Evolutionary conservation across 2,329 filamentous ascomycete genomes (phyloP).

Genomic region (Alternaria ethzedia): DNA sequence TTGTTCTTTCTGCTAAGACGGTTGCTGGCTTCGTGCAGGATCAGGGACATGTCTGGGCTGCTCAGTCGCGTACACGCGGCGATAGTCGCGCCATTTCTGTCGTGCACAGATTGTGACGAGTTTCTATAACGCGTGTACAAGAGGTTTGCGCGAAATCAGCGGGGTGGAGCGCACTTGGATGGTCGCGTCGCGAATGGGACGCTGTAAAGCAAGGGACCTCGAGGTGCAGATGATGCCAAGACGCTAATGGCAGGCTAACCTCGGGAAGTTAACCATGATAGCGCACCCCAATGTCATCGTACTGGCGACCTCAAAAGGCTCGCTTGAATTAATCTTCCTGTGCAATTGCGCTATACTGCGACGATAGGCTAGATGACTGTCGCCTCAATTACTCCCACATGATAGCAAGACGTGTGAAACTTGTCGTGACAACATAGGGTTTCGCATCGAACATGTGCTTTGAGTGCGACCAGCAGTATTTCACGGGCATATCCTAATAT

Average conservation of each 20-base stretch:
- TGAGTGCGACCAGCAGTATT: neutral
- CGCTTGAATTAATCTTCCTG: no score
- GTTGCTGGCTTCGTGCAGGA: constrained; percentile 2
- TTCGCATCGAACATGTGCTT: neutral
- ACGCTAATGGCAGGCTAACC: neutral
- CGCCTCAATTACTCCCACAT: neutral
- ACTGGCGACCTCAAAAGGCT: no score
- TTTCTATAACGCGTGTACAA: neutral
- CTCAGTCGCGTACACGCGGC: constrained; percentile 1
- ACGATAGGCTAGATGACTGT: no score
- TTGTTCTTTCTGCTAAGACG: neutral
- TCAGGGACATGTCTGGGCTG: constrained; percentile 2
- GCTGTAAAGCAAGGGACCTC: neutral
- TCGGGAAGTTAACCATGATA: neutral
- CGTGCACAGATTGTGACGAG: neutral
- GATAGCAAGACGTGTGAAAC: neutral
- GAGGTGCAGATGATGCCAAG: constrained; percentile 11
- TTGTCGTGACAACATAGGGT: neutral
- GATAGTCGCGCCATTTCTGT: constrained; percentile 1
- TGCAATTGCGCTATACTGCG: no score
- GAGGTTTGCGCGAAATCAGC: neutral
- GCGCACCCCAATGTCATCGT: neutral
- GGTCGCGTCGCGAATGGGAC: neutral
- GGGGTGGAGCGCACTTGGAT: neutral
- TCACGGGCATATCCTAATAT: neutral